These are phyloP conservation scores for Fraxinus americana DNA, from an alignment of 257 asterid species.

Conservation along the genomic window DNA sequence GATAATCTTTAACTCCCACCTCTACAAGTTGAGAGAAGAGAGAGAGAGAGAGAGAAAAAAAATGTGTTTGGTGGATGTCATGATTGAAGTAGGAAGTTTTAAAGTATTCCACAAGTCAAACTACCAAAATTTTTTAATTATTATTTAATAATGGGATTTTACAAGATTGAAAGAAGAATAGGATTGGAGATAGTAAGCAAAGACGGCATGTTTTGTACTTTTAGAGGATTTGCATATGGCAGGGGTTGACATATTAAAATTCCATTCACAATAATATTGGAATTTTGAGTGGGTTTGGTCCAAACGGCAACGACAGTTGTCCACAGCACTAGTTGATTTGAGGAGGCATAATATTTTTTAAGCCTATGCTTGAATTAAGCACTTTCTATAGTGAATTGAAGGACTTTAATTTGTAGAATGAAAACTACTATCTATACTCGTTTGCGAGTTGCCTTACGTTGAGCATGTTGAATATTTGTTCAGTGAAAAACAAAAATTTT, in stretches of 20 bases:
- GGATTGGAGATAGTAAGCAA: not conserved
- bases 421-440: too few relatives aligned
- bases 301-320: not conserved
- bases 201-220: not conserved
- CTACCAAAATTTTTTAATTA: not conserved
- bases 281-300: not conserved
- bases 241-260: not conserved
- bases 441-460: too few relatives aligned
- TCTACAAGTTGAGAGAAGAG: not conserved
- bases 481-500: too few relatives aligned
- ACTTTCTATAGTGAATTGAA: not conserved
- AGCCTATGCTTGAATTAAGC: not conserved
- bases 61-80: not conserved
- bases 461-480: too few relatives aligned
- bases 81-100: not conserved
- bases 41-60: too few relatives aligned
- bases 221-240: too few relatives aligned
- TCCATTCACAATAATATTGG: not conserved
- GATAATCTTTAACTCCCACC: constrained; percentile 1
- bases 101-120: not conserved
- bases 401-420: too few relatives aligned
- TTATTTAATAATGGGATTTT: not conserved
- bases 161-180: not conserved
- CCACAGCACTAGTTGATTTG: not conserved
- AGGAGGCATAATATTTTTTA: not conserved